Evolutionary conservation across 2,329 filamentous ascomycete genomes (phyloP).

Genomic region (Sclerotinia minor): DNA sequence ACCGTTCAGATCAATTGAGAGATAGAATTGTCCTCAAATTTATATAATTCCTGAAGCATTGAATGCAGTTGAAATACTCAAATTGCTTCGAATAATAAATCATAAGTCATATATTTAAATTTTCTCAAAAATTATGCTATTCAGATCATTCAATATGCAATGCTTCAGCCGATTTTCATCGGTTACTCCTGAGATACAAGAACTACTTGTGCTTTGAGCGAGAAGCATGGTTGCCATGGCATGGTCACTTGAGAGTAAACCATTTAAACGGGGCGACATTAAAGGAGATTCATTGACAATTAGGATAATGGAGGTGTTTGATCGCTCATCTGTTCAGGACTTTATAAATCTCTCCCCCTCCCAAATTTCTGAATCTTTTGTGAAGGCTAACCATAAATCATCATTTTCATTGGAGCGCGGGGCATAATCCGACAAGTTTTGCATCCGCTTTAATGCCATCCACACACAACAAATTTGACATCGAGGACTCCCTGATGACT

Average conservation of each 20-base stretch:
- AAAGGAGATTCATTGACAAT: not conserved
- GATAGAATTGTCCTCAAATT: too few species aligned
- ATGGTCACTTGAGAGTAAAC: not conserved
- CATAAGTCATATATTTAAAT: too few species aligned
- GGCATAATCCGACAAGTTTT: conserved; percentile 4
- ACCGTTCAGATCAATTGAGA: too few species aligned
- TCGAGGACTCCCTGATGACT: conserved; percentile 2
- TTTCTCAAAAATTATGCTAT: too few species aligned
- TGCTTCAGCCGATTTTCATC: not conserved
- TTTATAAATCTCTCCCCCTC: not conserved
- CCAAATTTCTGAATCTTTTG: not conserved
- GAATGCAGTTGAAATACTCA: too few species aligned
- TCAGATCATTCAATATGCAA: too few species aligned
- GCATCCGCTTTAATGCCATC: conserved; percentile 1
- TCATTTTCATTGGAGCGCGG: not conserved
- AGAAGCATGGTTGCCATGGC: not conserved
- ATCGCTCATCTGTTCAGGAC: not conserved
- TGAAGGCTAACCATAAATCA: not conserved
- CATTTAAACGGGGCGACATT: not conserved
- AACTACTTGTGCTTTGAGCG: not conserved
- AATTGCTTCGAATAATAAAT: too few species aligned
- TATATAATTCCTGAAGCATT: too few species aligned
- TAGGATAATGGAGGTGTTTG: not conserved
- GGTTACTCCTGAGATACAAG: too few species aligned
- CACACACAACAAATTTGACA: not conserved